These are phyloP conservation scores for Cordyceps fumosorosea DNA, from an alignment of 2,329 filamentous ascomycete genomes.

Conservation along the genomic window DNA sequence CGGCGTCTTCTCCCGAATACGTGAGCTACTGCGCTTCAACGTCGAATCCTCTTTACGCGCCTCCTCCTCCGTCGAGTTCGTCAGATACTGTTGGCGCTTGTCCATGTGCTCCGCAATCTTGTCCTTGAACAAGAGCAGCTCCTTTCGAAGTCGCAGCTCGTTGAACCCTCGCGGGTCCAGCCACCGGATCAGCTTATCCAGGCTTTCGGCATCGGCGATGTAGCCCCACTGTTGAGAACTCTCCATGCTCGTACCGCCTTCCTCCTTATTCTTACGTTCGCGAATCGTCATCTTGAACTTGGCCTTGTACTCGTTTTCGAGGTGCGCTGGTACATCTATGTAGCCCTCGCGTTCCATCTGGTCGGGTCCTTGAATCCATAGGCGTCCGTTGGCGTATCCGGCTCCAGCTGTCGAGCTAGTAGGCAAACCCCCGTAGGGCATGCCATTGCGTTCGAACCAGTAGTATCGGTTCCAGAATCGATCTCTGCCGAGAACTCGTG, in stretches of 20 bases:
- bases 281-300: constrained; percentile 77
- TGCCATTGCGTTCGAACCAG: constrained; percentile 98
- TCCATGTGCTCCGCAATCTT: constrained; percentile 75
- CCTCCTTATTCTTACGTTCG: constrained; percentile 79
- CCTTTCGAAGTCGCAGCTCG: constrained; percentile 81
- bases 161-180: constrained; percentile 81
- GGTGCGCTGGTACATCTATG: constrained; percentile 67
- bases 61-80: constrained; percentile 29
- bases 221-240: constrained; percentile 85
- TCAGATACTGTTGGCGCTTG: constrained; percentile 64
- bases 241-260: constrained; percentile 72
- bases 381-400: constrained; percentile 84
- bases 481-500: constrained; percentile 83
- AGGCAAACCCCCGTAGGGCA: constrained; percentile 88
- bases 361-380: constrained; percentile 96
- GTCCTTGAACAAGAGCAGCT: constrained; percentile 69
- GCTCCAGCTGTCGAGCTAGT: constrained; percentile 81
- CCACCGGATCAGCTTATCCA: constrained; percentile 80
- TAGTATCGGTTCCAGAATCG: constrained; percentile 98
- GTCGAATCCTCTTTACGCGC: constrained; percentile 32
- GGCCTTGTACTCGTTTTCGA: constrained; percentile 67
- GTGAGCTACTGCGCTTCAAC: constrained; percentile 37
- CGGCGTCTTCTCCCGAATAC: constrained; percentile 40
- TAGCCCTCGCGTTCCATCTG: constrained; percentile 81
- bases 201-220: constrained; percentile 70